Evolutionary conservation across 1,284 basidiomycete genomes (phyloP).

Genomic region (Caloboletus firmus): DNA sequence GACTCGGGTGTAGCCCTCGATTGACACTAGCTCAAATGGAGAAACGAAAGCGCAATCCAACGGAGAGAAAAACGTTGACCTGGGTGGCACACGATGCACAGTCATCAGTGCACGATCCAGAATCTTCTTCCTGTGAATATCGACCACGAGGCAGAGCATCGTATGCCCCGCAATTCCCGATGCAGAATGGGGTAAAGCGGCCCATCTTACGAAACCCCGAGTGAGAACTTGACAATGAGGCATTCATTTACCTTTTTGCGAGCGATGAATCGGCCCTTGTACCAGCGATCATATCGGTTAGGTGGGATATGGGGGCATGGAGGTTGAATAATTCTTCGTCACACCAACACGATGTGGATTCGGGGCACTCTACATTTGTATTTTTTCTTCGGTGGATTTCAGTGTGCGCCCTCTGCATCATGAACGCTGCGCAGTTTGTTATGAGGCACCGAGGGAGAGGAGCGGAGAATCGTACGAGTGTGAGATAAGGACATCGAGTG

Average conservation of each 20-base stretch:
- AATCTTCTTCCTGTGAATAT: background rate
- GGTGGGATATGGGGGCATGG: background rate
- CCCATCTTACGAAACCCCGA: too few species aligned
- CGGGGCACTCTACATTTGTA: background rate
- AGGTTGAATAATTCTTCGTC: background rate
- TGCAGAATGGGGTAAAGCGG: background rate
- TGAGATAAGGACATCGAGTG: conserved; percentile 1
- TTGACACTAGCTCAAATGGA: background rate
- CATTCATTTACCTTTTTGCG: background rate
- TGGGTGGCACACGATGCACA: background rate
- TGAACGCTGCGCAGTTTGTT: background rate
- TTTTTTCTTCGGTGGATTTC: background rate
- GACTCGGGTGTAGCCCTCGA: background rate
- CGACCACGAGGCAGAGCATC: background rate
- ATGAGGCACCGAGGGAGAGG: conserved; percentile 15
- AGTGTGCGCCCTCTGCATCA: background rate
- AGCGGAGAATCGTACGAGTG: background rate
- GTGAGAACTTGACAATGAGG: background rate
- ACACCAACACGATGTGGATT: background rate
- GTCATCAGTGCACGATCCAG: background rate
- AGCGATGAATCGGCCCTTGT: background rate
- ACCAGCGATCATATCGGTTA: background rate
- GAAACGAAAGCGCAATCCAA: background rate
- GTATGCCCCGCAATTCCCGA: too few species aligned
- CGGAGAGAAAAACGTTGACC: background rate